Base-by-base conservation (phyloP, 2,329 filamentous ascomycete genomes). In the Elsinoe australis region DNA sequence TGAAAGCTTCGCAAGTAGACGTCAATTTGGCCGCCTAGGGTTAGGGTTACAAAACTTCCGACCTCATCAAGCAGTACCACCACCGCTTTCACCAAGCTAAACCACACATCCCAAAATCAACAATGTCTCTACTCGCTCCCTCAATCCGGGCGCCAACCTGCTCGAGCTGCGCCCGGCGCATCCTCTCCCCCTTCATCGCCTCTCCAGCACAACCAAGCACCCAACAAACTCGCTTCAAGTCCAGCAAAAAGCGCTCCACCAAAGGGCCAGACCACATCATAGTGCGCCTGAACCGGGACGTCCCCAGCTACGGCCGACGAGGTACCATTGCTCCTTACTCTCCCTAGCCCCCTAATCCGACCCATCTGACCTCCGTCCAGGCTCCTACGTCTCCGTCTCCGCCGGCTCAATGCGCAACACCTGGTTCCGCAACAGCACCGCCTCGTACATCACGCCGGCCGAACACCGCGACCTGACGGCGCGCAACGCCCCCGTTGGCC, bases 341-440 rank as follows among this genome's bases (percentile, higher is more conserved):
- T 26, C 19, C 14, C 18, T 15, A 14, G 3, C 12, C n/a, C 18
- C 33, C 14, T 14, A n/a, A n/a, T 3, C 7, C 29, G 3, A 10
- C 29, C 29, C 29, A 4, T 31, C 29, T 31, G 29, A 9, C 29
- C 35, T 12, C 49, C 36, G n/a, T 28, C 19, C 53, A 79, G 75
- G 75, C 52, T 61, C 71, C 14, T 69, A 77, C 51, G 64, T 79
- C 15, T 71, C 74, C 24, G 65, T 78, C 33, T 61, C 70, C n/a
- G 61, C 65, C 12, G 71, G 75, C 17, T 63, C 67, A 29, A 78
- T 80, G 74, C 68, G 76, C 53, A 77, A 76, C 57, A 60, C 63
- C 47, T 76, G 70, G 70, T 77, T 72, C 54, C 75, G 74, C 3
- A 60, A 59, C 34, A 63, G 67, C 50, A 63, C 71, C 52, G 76